Percentiles rank a stretch among this genome's conserved stretches.
Evolutionary conservation across 2,329 filamentous ascomycete genomes (phyloP).

Genomic region (Stachybotrys chlorohalonatus): DNA sequence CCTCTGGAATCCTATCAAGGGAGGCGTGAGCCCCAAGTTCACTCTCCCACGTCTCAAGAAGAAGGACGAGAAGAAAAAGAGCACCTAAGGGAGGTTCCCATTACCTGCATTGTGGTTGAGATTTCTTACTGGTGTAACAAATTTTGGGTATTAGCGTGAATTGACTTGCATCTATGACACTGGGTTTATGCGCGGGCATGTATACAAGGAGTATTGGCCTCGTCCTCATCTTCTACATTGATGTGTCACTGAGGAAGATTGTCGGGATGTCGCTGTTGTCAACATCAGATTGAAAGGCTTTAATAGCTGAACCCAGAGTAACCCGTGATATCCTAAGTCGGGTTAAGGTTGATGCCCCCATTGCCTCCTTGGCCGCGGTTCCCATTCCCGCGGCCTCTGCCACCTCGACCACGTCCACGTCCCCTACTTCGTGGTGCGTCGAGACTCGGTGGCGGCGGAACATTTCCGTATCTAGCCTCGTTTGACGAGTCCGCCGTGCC

Average conservation of each 20-base stretch:
- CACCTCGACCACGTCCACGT: constrained; percentile 29
- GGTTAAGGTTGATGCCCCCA: constrained; percentile 1
- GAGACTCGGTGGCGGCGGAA: constrained; percentile 52
- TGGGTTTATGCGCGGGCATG: no score
- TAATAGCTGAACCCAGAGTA: not conserved
- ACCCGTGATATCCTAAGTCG: not conserved
- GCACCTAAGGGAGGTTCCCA: not conserved
- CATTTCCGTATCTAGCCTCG: constrained; percentile 37
- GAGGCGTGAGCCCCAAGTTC: constrained; percentile 57
- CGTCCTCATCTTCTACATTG: no score
- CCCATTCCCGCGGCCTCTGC: constrained; percentile 23
- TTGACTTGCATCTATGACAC: no score
- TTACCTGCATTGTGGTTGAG: no score
- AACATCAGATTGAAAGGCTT: not conserved
- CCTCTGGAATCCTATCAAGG: constrained; percentile 55
- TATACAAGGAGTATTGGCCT: no score
- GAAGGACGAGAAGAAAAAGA: constrained; percentile 17
- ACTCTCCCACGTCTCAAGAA: constrained; percentile 56
- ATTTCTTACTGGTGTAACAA: not conserved
- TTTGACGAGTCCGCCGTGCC: constrained; percentile 6
- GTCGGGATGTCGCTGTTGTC: not conserved
- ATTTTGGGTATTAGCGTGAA: not conserved
- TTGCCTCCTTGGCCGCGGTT: constrained; percentile 24
- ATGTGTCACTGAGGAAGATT: no score
- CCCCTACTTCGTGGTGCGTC: constrained; percentile 33